Evolutionary conservation across 352 stramenopile genomes (phyloP).

Genomic region (Pythium aquatile): DNA sequence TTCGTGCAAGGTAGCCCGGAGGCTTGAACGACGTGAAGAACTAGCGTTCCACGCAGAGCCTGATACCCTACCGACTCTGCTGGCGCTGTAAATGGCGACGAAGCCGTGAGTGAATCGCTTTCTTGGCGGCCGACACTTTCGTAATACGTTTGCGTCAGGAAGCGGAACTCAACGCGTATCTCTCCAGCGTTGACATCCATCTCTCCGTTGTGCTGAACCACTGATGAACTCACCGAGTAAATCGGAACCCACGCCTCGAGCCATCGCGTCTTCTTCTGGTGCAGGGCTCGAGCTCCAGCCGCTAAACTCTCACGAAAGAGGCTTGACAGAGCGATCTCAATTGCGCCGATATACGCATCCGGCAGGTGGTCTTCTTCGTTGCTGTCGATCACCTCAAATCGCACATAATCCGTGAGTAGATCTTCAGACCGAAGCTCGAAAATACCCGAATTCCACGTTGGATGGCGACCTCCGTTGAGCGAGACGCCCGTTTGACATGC

Average conservation of each 20-base stretch:
- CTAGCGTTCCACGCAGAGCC: conserved; percentile 25
- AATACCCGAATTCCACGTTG: conserved; percentile 46
- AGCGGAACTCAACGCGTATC: conserved; percentile 52
- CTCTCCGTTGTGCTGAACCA: background rate
- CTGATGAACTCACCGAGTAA: conserved; percentile 14
- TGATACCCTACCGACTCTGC: background rate
- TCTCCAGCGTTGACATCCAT: conserved; percentile 29
- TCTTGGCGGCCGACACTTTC: conserved; percentile 11
- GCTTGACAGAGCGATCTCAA: conserved; percentile 31
- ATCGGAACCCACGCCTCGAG: conserved; percentile 49
- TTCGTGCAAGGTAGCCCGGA: conserved; percentile 27
- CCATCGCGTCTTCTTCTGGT: conserved; percentile 32
- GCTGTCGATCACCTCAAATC: conserved; percentile 47
- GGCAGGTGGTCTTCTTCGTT: conserved; percentile 58
- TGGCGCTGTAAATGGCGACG: conserved; percentile 8
- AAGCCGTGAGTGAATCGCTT: background rate
- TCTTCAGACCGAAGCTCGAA: conserved; percentile 34
- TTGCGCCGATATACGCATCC: conserved; percentile 39
- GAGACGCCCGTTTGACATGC: conserved; percentile 43
- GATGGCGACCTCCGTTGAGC: conserved; percentile 48
- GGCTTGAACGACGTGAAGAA: conserved; percentile 36
- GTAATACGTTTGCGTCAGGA: conserved; percentile 39
- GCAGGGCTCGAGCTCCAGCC: background rate
- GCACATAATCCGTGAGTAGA: conserved; percentile 35
- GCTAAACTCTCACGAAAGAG: conserved; percentile 29